Evolutionary conservation across 1,139 yeast genomes (phyloP).

Genomic region (Eremothecium coryli): DNA sequence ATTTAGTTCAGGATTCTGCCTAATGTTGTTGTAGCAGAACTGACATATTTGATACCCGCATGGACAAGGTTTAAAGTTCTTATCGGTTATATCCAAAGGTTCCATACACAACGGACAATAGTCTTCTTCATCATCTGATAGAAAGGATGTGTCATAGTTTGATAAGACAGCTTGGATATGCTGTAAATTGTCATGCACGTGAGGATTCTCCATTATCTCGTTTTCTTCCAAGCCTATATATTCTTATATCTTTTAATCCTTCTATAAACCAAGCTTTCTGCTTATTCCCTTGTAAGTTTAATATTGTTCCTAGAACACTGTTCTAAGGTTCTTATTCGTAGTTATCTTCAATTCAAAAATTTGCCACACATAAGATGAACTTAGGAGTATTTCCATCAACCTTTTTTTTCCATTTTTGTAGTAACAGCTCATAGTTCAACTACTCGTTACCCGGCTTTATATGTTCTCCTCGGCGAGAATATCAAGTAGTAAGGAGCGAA

Average conservation of each 20-base stretch:
- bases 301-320: neutral
- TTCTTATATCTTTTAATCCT: neutral
- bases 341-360: no score
- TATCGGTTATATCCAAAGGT: slow-evolving; percentile 93
- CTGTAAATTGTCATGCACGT: slow-evolving; percentile 23
- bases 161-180: slow-evolving; percentile 26
- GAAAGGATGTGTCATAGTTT: slow-evolving; percentile 28
- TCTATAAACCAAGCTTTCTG: neutral
- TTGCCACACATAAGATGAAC: no score
- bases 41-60: slow-evolving; percentile 98
- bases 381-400: no score
- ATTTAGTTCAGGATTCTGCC: slow-evolving; percentile 89
- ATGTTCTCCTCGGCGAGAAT: no score
- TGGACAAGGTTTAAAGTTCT: slow-evolving; percentile 96
- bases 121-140: slow-evolving; percentile 32
- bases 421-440: no score
- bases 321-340: no score
- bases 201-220: slow-evolving; percentile 21
- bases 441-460: no score
- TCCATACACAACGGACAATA: slow-evolving; percentile 86
- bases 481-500: no score
- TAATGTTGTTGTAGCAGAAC: slow-evolving; percentile 92
- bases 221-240: no score
- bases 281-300: no score
- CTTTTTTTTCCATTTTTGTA: no score